Conservation (phyloP, 805 yeast genomes). For the Komagataella phaffii region DNA sequence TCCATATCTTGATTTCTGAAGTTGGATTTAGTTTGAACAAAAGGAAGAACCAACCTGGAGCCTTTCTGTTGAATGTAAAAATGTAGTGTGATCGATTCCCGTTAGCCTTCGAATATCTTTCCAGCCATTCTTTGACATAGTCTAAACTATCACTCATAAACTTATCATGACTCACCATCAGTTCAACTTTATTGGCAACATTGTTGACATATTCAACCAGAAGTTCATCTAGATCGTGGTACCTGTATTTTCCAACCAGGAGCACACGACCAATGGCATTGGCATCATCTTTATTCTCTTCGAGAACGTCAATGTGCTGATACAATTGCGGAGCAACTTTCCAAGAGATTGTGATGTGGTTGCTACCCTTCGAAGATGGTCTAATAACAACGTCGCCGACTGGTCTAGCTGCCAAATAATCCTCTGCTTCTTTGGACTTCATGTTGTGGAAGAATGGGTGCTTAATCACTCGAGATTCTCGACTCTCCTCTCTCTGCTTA, state of each 20-base stretch:
- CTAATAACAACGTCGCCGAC: slow-evolving; percentile 91
- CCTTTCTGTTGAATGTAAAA: slow-evolving; percentile 78
- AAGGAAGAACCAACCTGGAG: slow-evolving; percentile 88
- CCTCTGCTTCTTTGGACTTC: slow-evolving; percentile 83
- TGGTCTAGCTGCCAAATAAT: slow-evolving; percentile 72
- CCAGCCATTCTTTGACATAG: slow-evolving; percentile 79
- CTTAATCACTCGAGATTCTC: slow-evolving; percentile 67
- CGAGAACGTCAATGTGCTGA: slow-evolving; percentile 84
- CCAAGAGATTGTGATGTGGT: slow-evolving; percentile 91
- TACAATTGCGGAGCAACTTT: slow-evolving; percentile 83
- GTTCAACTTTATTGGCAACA: slow-evolving; percentile 70
- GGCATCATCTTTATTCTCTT: slow-evolving; percentile 54
- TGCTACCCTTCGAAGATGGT: slow-evolving; percentile 84
- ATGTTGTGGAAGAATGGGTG: slow-evolving; percentile 86
- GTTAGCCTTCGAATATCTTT: slow-evolving; percentile 81
- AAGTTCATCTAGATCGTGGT: slow-evolving; percentile 86
- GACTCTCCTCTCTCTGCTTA: slow-evolving; percentile 51
- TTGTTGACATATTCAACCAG: slow-evolving; percentile 79
- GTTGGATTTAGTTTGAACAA: slow-evolving; percentile 71
- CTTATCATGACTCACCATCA: slow-evolving; percentile 77
- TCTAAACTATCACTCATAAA: slow-evolving; percentile 68
- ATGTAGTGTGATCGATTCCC: slow-evolving; percentile 84
- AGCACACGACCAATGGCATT: slow-evolving; percentile 43
- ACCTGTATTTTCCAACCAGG: slow-evolving; percentile 55
- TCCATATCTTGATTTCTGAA: slow-evolving; percentile 70